phyloP scores from a whole-genome alignment of 108 stramenopile genomes.

The Schizochytrium sp. region DNA sequence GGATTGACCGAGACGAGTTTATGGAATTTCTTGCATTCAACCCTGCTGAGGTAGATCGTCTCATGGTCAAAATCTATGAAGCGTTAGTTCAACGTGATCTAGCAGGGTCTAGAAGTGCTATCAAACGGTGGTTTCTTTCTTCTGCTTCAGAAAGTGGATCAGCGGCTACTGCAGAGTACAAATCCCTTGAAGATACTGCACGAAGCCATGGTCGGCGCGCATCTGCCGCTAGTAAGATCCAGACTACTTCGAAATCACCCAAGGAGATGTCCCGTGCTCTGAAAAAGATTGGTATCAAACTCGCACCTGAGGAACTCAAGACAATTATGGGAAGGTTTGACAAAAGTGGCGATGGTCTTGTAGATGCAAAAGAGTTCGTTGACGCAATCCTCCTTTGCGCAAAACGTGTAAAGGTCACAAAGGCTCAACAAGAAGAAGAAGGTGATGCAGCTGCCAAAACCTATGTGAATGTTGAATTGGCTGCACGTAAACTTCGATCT shows the following conservation, averaged over 20 bases:
- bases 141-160: neutral
- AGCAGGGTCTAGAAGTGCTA: neutral
- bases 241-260: neutral
- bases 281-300: neutral
- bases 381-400: neutral
- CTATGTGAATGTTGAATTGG: conserved; percentile 15
- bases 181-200: no score
- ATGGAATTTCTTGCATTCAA: conserved; percentile 52
- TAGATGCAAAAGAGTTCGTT: neutral
- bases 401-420: no score
- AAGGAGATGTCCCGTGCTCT: neutral
- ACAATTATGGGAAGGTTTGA: conserved; percentile 52
- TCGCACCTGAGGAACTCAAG: conserved; percentile 13
- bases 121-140: neutral
- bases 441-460: neutral
- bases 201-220: no score
- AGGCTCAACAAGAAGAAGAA: neutral
- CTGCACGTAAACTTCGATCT: conserved; percentile 34
- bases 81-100: neutral
- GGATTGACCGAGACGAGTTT: conserved; percentile 50
- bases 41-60: neutral
- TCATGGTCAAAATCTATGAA: neutral
- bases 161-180: no score
- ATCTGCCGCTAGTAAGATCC: no score
- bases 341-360: conserved; percentile 8